A percentile compares a stretch with the other conserved stretches of the same genome.
Evolutionary conservation across 306 rosid species (phyloP).

Genomic region (Quercus robur): DNA sequence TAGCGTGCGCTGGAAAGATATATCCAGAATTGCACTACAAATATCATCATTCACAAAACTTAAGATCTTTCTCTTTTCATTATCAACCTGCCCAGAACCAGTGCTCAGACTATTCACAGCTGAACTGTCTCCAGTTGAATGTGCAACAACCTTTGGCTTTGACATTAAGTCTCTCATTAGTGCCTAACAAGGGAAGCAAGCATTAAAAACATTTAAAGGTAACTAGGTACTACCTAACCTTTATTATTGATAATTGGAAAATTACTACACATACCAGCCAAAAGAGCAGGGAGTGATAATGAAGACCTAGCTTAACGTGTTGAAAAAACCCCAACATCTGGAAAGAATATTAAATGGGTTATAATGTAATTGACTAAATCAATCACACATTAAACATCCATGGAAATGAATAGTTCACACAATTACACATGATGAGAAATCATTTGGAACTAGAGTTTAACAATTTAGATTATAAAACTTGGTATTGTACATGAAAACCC

Average conservation of each 20-base stretch:
- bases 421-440: background rate
- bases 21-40: conserved; percentile 64
- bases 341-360: conserved; percentile 23
- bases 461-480: background rate
- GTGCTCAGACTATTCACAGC: conserved; percentile 34
- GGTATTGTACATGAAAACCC: background rate
- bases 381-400: background rate
- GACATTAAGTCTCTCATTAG: conserved; percentile 81
- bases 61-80: conserved; percentile 47
- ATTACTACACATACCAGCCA: conserved; percentile 75
- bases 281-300: conserved; percentile 77
- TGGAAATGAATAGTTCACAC: background rate
- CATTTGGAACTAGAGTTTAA: background rate
- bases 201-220: conserved; percentile 13
- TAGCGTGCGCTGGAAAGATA: conserved; percentile 78
- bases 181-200: conserved; percentile 44
- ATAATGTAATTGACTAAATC: conserved; percentile 7
- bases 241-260: background rate
- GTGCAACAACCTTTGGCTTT: conserved; percentile 58
- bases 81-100: conserved; percentile 48
- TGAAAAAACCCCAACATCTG: conserved; percentile 91
- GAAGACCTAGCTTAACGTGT: conserved; percentile 80
- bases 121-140: conserved; percentile 51
- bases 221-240: conserved; percentile 14
- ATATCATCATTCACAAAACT: conserved; percentile 65